Conservation (phyloP, 2,329 filamentous ascomycete species). For the Elsinoe necatrix region DNA sequence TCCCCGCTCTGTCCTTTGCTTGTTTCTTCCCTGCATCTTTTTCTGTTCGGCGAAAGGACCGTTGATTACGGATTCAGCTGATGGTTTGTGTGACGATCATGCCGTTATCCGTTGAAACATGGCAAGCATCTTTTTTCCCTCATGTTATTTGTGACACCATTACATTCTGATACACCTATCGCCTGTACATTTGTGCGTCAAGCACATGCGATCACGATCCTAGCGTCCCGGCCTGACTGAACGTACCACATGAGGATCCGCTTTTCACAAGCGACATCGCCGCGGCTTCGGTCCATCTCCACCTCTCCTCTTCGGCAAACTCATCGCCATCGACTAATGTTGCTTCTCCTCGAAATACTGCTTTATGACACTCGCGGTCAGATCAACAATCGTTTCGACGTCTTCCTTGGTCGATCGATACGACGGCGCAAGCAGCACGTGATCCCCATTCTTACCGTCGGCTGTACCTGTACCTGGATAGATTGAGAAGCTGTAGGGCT, state of each 20-base stretch:
- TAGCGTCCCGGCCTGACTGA: background rate
- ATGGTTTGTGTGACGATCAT: background rate
- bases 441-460: constrained; percentile 55
- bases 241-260: background rate
- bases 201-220: background rate
- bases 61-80: constrained; percentile 5
- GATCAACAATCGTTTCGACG: constrained; percentile 48
- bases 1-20: constrained; percentile 11
- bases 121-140: background rate
- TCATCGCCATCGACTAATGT: background rate
- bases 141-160: background rate
- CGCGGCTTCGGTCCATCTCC: background rate
- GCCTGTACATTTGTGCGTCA: background rate
- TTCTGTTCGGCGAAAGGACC: background rate
- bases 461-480: constrained; percentile 57
- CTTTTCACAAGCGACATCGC: background rate
- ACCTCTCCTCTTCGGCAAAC: too few species aligned
- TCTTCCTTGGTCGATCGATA: constrained; percentile 55
- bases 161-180: background rate
- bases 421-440: constrained; percentile 60
- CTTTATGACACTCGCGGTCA: constrained; percentile 43
- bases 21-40: constrained; percentile 12
- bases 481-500: constrained; percentile 46
- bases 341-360: constrained; percentile 35
- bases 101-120: background rate